Evolutionary conservation across 108 stramenopile genomes (phyloP).

Genomic region (Discostella stelligeroides): DNA sequence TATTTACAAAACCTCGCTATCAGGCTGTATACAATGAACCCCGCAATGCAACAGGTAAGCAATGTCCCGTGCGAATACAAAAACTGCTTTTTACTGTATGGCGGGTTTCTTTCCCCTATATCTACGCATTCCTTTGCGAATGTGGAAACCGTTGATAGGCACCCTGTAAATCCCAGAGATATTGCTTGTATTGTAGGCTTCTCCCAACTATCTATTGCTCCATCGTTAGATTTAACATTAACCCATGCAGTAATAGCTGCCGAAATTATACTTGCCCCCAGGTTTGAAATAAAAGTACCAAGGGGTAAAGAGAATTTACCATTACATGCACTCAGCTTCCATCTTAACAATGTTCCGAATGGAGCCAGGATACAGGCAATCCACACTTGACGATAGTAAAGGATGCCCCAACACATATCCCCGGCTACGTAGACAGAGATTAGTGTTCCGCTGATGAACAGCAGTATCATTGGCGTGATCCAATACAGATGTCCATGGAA

Average conservation of each 20-base stretch:
- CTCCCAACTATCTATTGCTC: conserved; percentile 32
- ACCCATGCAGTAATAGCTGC: conserved; percentile 33
- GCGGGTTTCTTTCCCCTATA: conserved; percentile 40
- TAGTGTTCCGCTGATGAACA: conserved; percentile 23
- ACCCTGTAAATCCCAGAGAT: conserved; percentile 66
- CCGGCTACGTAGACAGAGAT: conserved; percentile 54
- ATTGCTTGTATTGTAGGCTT: conserved; percentile 31
- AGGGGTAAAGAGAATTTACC: conserved; percentile 60
- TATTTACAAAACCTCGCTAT: conserved; percentile 41
- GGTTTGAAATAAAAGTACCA: conserved; percentile 73
- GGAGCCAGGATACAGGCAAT: conserved; percentile 58
- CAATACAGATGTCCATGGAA: conserved; percentile 18
- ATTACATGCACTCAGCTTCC: conserved; percentile 63
- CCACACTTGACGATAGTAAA: conserved; percentile 67
- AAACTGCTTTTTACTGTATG: conserved; percentile 49
- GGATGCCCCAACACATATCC: conserved; percentile 44
- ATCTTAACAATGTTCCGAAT: conserved; percentile 62
- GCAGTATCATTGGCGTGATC: conserved; percentile 20
- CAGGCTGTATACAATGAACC: conserved; percentile 58
- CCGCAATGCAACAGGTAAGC: conserved; percentile 41
- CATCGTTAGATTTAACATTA: conserved; percentile 13
- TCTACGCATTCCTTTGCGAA: conserved; percentile 66
- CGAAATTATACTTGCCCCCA: conserved; percentile 54
- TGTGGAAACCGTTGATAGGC: conserved; percentile 80
- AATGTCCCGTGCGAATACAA: conserved; percentile 57